Evolutionary conservation across 1,284 basidiomycete species (phyloP), one percentile per base, ranked within the genome.

Genomic region (Ceratobasidium sp.): DNA sequence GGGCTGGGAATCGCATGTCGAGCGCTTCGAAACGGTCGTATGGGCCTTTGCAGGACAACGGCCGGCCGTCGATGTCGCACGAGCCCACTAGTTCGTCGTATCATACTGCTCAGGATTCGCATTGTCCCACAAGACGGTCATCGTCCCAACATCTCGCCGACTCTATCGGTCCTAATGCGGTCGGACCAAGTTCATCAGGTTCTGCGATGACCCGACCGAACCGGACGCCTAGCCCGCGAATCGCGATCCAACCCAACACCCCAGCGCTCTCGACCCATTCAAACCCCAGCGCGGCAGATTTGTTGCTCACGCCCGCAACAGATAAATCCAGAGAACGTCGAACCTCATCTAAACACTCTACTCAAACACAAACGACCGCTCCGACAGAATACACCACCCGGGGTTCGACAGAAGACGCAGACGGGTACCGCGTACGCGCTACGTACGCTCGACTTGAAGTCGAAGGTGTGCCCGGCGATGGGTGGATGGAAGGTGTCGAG

Each of bases 361-460:
- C 44, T 9, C 70, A 73, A 26, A 73, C 70, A 10, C 56, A 56
- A 15, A 56, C 56, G n/a, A 73, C 70, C 4, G 17, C 50, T 2
- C 48, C 33, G 28, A 65, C 71, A 5, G 71, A 64, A 15, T 75
- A 75, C 28, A 65, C 71, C 17, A 75, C 52, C 9, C 52, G 71
- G 5, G 84, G 85, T 44, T 84, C 85, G 15, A 85, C 84, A 48
- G 96, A 97, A 84, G 95, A 97, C 81, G 84, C 91, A 70, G 96
- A 97, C 84, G 90, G 93, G 17, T 96, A 94, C 83, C 92, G 95
- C 84, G 93, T 97, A 12, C 90, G 96, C 50, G 93, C 91, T 75
- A 96, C 95, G 0, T 97, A 98, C 83, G 96, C 96, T 0, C 89
- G 94, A 79, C 88, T 98, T 17, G 95, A 97, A 62, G 85, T 89